Percentiles rank a stretch among this genome's conserved stretches.
Evolutionary conservation across 352 stramenopile genomes (phyloP).

Genomic region (Phytopythium chamaehyphon): DNA sequence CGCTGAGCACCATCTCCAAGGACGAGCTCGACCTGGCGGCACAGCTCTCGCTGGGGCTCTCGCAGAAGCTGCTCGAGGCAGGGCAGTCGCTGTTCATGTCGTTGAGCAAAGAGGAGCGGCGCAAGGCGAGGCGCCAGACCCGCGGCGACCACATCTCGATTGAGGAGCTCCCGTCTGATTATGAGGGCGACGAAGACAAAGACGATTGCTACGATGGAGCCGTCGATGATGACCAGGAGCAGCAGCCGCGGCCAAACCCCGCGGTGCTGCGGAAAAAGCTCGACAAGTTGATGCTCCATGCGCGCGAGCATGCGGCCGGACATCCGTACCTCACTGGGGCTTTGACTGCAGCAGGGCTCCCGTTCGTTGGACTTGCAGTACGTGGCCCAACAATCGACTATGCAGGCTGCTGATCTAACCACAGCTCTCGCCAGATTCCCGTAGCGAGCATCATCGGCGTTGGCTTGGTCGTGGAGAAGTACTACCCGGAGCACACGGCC

Average conservation of each 20-base stretch:
- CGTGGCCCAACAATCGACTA: constrained; percentile 5
- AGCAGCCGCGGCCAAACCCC: constrained; percentile 28
- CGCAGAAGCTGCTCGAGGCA: constrained; percentile 65
- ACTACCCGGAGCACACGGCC: constrained; percentile 70
- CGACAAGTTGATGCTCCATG: constrained; percentile 33
- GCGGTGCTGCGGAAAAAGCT: constrained; percentile 46
- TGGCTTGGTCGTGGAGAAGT: constrained; percentile 73
- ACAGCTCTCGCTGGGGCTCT: constrained; percentile 70
- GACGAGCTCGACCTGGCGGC: constrained; percentile 63
- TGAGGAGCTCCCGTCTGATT: constrained; percentile 51
- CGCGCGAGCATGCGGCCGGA: constrained; percentile 33
- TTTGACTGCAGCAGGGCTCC: constrained; percentile 52
- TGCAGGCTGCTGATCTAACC: not conserved
- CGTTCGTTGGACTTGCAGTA: constrained; percentile 78
- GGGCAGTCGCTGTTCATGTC: constrained; percentile 69
- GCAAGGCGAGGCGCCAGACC: constrained; percentile 24
- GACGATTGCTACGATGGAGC: constrained; percentile 11
- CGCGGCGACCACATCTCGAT: constrained; percentile 63
- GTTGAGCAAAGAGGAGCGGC: constrained; percentile 57
- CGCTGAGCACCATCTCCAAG: constrained; percentile 66
- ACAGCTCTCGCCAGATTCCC: constrained; percentile 39
- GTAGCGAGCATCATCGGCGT: constrained; percentile 64
- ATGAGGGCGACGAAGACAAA: constrained; percentile 12
- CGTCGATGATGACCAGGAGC: constrained; percentile 1
- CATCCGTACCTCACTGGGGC: constrained; percentile 62